These are phyloP conservation scores for Botrytis byssoidea DNA, from an alignment of 2,329 filamentous ascomycete species.

Conservation along the genomic window DNA sequence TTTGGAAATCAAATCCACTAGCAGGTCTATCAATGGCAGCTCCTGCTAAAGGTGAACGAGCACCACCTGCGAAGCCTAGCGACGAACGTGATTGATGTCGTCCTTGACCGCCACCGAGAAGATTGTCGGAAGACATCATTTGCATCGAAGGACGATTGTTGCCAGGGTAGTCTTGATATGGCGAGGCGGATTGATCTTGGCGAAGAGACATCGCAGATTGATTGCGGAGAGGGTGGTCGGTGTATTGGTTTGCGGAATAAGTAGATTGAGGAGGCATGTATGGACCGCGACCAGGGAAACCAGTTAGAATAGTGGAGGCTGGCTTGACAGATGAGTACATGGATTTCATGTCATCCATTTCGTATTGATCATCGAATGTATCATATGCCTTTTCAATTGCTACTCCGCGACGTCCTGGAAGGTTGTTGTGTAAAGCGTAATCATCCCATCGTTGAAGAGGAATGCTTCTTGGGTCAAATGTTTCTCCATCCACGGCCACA, in stretches of 20 bases:
- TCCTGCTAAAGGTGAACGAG: constrained; percentile 47
- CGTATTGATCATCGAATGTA: constrained; percentile 75
- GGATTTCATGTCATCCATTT: constrained; percentile 98
- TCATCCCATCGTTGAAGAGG: constrained; percentile 97
- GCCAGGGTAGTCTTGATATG: constrained; percentile 56
- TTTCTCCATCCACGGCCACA: constrained; percentile 80
- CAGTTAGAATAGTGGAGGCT: constrained; percentile 81
- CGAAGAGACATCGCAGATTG: constrained; percentile 70
- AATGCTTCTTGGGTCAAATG: constrained; percentile 90
- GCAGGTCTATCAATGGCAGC: constrained; percentile 45
- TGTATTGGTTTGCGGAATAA: constrained; percentile 47
- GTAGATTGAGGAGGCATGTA: constrained; percentile 85
- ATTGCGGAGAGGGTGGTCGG: constrained; percentile 53
- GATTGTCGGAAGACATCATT: constrained; percentile 39
- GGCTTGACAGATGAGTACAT: constrained; percentile 91
- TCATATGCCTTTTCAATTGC: constrained; percentile 64
- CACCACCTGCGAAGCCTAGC: constrained; percentile 45
- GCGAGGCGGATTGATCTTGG: constrained; percentile 51
- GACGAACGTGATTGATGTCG: constrained; percentile 43
- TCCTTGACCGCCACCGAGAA: constrained; percentile 41
- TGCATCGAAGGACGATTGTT: constrained; percentile 60
- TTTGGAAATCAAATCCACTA: constrained; percentile 61
- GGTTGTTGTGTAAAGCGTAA: constrained; percentile 80
- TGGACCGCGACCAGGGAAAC: constrained; percentile 64
- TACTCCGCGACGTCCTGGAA: constrained; percentile 84